Evolutionary conservation across 257 asterid genomes (phyloP), one percentile per base, ranked within the genome.

Genomic region (Verbena officinalis): DNA sequence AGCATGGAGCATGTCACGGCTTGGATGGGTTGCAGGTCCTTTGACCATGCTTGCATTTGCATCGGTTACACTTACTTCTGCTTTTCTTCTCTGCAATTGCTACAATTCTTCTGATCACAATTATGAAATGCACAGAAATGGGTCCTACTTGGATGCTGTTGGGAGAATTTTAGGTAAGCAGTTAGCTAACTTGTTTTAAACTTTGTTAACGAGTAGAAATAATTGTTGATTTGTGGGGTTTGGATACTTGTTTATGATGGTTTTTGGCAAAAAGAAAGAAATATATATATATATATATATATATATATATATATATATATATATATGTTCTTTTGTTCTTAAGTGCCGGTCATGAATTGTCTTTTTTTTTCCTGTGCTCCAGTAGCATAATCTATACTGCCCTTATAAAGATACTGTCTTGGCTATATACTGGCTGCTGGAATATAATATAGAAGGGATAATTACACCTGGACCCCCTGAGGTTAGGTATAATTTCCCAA

Each of bases 21-120:
- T 88, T 3, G 98, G 98, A 19, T 91, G 98, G 96, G 72, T 88
- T 50, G 95, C 88, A 13, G 98, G 92, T 30, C 95, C 98, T 1
- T 30, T 83, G 22, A 55, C 83, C 48, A 43, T 91, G 82, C 23
- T 81, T 16, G 69, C 78, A 9, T 91, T 91, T 71, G 95, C 96
- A 50, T 73, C 64, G 1, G 73, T 91, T 19, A 86, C 95, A 1
- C 61, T 81, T 20, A 16, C 77, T 44, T 84, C 98, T 14, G 79
- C 89, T 5, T 46, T 51, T 30, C 83, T 88, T 22, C 81, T 91
- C 62, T 59, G 68, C 69, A 70, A 80, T 23, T 91, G 98, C 77
- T 84, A 86, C 77, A 60, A 62, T 30, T 69, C 84, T 1, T 78
- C 81, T 16, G 73, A 86, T 61, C 48, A 62, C 20, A 58, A 68